Base-by-base conservation (phyloP, 345 rosid species). In the Adansonia digitata region DNA sequence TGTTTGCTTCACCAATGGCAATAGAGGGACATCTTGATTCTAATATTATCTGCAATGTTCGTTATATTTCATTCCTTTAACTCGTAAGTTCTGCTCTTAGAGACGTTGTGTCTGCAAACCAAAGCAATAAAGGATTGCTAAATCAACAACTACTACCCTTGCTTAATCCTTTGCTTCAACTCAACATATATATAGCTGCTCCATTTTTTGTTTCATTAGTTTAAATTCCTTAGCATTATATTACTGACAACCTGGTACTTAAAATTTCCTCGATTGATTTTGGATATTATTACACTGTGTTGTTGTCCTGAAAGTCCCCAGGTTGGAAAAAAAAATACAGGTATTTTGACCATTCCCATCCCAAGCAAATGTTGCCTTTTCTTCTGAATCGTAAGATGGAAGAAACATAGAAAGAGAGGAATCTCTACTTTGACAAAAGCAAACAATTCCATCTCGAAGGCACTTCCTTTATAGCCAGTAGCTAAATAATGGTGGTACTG, bases 381-480 rank as follows among this genome's bases (percentile, higher is more conserved):
- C 69, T 45, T 46, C 69, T 60, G 71, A 22, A 71, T 27, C 80
- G 42, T 85, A 17, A 72, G 65, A 65, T 75, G 11, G 37, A 85
- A 82, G 88, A 12, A 82, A 81, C 63, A 34, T 0, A 57, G 2
- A 57, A 31, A 72, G 69, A 64, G 4, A 52, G 26, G 64, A 55
- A 77, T 75, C 82, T 79, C 10, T 71, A 64, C 86, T 81, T 85
- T 85, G n/a, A 22, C 13, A 45, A 81, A 85, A 81, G 86, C 77
- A 10, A 66, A 43, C 15, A 69, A 63, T 59, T 39, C 51, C 51
- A 46, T 76, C 39, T 2, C 34, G 22, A 27, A 63, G 39, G 18
- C 55, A 1, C 63, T 74, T 59, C 37, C 31, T 61, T 42, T 14
- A 52, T 27, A 52, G 9, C 60, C 17, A 24, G 15, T 20, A 55